A percentile compares a stretch with the other conserved stretches of the same genome.
phyloP scores from a whole-genome alignment of 805 yeast species.

The Sungouiozyma intestinalis region DNA sequence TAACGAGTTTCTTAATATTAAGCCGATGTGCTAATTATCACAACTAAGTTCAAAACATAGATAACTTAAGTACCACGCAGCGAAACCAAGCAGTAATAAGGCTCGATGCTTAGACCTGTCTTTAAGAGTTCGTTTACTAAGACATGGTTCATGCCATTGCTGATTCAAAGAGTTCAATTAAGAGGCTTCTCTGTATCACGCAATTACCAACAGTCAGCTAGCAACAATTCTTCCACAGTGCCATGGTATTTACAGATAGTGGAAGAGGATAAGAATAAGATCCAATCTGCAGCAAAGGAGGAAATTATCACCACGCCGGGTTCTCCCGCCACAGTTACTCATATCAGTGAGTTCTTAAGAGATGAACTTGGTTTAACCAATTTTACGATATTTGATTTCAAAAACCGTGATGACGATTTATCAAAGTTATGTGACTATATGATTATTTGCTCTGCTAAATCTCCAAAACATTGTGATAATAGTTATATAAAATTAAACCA shows the following conservation, averaged over 20 bases:
- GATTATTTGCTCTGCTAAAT: conserved; percentile 66
- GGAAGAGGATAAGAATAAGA: conserved; percentile 18
- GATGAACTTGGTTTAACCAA: conserved; percentile 57
- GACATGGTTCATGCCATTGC: neutral
- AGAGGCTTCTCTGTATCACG: neutral
- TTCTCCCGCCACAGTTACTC: conserved; percentile 42
- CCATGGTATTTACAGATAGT: conserved; percentile 54
- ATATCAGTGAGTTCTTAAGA: conserved; percentile 33
- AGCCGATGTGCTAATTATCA: neutral
- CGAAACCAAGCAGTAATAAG: no score
- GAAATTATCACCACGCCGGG: conserved; percentile 44
- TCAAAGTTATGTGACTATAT: conserved; percentile 34
- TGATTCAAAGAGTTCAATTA: neutral
- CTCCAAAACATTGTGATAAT: conserved; percentile 62
- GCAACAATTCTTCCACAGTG: conserved; percentile 5
- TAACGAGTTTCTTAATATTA: no score
- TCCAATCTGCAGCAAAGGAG: conserved; percentile 9
- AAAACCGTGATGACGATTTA: conserved; percentile 23
- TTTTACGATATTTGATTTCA: conserved; percentile 53
- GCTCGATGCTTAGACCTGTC: neutral
- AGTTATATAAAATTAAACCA: conserved; percentile 52
- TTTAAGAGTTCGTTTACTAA: neutral
- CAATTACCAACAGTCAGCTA: neutral
- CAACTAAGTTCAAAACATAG: no score
- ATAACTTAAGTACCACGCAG: no score